phyloP scores from a whole-genome alignment of 1,284 basidiomycete genomes.

The Inonotus obliquus region DNA sequence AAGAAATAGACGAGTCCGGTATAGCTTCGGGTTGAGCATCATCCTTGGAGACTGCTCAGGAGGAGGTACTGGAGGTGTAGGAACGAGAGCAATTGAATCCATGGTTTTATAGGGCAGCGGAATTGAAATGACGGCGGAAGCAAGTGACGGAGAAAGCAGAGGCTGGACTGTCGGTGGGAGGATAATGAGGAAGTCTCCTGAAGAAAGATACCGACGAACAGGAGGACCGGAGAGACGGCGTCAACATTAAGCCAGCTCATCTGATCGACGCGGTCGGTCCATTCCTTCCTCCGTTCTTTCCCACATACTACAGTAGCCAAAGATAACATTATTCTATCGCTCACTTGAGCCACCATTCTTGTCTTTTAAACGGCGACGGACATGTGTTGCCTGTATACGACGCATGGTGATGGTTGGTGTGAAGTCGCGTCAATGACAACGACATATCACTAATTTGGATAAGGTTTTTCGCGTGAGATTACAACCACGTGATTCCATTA shows the following conservation, averaged over 20 bases:
- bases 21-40: constrained; percentile 21
- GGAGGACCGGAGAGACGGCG: not conserved
- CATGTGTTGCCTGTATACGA: not conserved
- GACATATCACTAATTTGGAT: not conserved
- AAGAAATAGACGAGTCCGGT: constrained; percentile 31
- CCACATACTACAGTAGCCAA: not conserved
- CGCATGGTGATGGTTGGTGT: too few species aligned
- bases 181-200: not conserved
- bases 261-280: constrained; percentile 4
- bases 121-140: not conserved
- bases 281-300: constrained; percentile 7
- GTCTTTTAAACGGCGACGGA: not conserved
- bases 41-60: constrained; percentile 11
- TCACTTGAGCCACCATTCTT: not conserved
- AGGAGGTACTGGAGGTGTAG: constrained; percentile 7
- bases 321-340: too few species aligned
- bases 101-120: constrained; percentile 1
- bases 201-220: not conserved
- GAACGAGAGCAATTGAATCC: constrained; percentile 5
- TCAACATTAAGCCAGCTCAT: not conserved
- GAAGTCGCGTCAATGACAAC: too few species aligned
- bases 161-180: not conserved
- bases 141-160: not conserved
- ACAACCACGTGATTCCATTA: not conserved
- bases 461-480: not conserved